Evolutionary conservation across 805 yeast species (phyloP).

Genomic region (Grigorovia transvaalensis): DNA sequence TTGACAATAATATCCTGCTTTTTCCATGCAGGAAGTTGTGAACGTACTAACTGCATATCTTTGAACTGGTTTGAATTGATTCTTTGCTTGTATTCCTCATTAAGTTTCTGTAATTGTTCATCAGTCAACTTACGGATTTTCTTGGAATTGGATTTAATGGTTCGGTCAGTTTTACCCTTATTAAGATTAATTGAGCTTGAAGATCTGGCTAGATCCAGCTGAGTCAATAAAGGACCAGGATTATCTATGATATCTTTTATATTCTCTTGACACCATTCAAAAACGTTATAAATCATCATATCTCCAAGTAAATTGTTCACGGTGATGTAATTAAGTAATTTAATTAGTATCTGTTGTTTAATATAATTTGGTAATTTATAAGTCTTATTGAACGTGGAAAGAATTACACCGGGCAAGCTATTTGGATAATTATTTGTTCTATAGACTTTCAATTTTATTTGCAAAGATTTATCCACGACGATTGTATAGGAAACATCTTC

Average conservation of each 20-base stretch:
- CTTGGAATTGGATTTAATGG: not conserved
- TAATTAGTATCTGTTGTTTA: constrained; percentile 44
- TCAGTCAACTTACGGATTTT: constrained; percentile 7
- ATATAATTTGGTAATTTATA: constrained; percentile 60
- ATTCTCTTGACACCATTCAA: constrained; percentile 70
- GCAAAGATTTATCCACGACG: constrained; percentile 29
- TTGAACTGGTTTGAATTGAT: constrained; percentile 28
- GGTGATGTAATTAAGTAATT: constrained; percentile 35
- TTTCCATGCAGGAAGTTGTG: constrained; percentile 74
- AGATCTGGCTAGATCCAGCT: not conserved
- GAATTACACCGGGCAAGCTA: constrained; percentile 58
- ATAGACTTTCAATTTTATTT: constrained; percentile 31
- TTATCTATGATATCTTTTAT: constrained; percentile 46
- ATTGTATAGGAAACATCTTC: constrained; percentile 22
- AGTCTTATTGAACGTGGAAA: constrained; percentile 33
- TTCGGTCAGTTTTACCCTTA: not conserved
- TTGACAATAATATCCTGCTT: constrained; percentile 47
- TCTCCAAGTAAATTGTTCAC: constrained; percentile 49
- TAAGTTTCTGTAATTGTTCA: constrained; percentile 28
- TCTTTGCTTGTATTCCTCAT: constrained; percentile 29
- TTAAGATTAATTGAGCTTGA: not conserved
- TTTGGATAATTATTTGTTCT: constrained; percentile 50
- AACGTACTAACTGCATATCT: constrained; percentile 37
- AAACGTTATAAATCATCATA: constrained; percentile 53
- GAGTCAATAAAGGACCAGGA: constrained; percentile 58